Evolutionary conservation across 2,329 filamentous ascomycete species (phyloP).

Genomic region (Lojkania enalia): DNA sequence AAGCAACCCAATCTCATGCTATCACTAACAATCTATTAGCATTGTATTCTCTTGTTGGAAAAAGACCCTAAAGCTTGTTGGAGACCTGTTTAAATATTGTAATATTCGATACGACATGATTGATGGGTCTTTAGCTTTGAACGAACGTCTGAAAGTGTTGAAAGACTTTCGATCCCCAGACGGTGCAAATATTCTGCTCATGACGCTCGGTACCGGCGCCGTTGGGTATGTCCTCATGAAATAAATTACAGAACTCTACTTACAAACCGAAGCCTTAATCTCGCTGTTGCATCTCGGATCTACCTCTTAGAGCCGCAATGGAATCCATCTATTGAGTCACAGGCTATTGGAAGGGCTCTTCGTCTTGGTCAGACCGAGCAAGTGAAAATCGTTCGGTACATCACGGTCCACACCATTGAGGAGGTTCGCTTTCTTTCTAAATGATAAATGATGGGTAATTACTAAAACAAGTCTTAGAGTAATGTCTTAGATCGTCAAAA

Average conservation of each 20-base stretch:
- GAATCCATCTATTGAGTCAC: constrained; percentile 31
- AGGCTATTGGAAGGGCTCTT: constrained; percentile 26
- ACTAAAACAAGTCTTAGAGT: not conserved
- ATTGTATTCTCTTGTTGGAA: constrained; percentile 32
- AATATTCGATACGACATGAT: constrained; percentile 24
- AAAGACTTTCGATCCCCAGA: constrained; percentile 15
- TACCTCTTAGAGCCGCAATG: constrained; percentile 35
- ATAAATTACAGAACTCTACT: not conserved
- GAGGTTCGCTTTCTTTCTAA: not conserved
- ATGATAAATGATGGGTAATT: not conserved
- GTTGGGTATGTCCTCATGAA: constrained; percentile 13
- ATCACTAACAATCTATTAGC: not conserved
- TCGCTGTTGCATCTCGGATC: constrained; percentile 19
- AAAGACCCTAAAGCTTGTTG: constrained; percentile 36
- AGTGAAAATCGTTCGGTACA: constrained; percentile 28
- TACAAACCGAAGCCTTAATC: constrained; percentile 17
- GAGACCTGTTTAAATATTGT: constrained; percentile 22
- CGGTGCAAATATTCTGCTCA: constrained; percentile 22
- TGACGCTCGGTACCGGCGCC: constrained; percentile 29
- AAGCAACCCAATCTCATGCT: not conserved
- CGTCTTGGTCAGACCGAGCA: constrained; percentile 26
- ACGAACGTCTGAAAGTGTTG: constrained; percentile 16
- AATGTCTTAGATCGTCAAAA: not conserved
- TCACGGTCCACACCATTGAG: constrained; percentile 31
- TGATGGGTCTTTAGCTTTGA: constrained; percentile 17